Evolutionary conservation across 2,329 filamentous ascomycete genomes (phyloP), one percentile per base, ranked within the genome.

Genomic region (Boeremia exigua): DNA sequence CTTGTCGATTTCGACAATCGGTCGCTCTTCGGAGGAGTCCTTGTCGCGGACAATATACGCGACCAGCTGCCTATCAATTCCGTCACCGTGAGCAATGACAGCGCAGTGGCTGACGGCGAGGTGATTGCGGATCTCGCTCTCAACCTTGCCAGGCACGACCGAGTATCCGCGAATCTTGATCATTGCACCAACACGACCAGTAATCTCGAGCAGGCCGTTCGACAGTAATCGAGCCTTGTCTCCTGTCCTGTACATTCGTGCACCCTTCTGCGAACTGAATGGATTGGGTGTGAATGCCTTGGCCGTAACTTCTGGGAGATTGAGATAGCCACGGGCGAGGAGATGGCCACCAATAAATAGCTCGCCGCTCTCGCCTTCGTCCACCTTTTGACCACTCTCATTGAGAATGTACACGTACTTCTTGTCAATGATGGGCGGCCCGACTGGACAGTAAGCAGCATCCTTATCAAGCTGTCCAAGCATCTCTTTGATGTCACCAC

Each of bases 111-210:
- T 84, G 47, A 92, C 88, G 11, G 88, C 88, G 29, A 93, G 77
- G 60, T 90, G 81, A 62, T 86, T 84, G 51, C 87, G 80, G 54
- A 93, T 89, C 6, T 86, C 85, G 62, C 86, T 88, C 70, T 93
- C 88, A 1, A 92, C 89, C 55, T 90, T 90, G 7, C 86, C 87
- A 6, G 89, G 89, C 23, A 92, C 89, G 3, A 92, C 87, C 1
- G 88, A 91, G 68, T 92, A 92, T 1, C 89, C 89, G 54, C 89
- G 85, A 10, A 91, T 83, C 76, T 92, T 92, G 77, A 92, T 92
- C 89, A 92, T 92, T 11, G 86, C 85, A 12, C 89, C 89, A 1
- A 91, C 87, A 47, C 89, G 85, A 30, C 89, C 89, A 6, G 88
- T 91, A 56, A 92, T 91, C 69, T 92, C 89, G 7, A 92, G 80